Percentiles rank a stretch among this genome's conserved stretches.
phyloP scores from a whole-genome alignment of 1,139 yeast genomes.

The Entelexis paramagnoliae region DNA sequence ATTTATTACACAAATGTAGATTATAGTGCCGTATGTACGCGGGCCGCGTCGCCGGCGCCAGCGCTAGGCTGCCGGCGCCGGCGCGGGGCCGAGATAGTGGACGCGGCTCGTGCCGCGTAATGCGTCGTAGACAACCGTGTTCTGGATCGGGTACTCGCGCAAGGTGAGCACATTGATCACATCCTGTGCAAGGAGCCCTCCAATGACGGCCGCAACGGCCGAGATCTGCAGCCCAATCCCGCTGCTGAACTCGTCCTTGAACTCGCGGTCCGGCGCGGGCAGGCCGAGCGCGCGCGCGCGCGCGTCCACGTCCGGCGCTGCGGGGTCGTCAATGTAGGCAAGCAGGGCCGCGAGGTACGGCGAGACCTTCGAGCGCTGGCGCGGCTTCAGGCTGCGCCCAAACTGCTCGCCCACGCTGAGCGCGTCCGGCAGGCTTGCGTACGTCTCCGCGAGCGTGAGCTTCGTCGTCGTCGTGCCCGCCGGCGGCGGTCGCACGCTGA shows the following conservation, averaged over 20 bases:
- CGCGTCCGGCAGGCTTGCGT: slow-evolving; percentile 36
- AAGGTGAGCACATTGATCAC: slow-evolving; percentile 71
- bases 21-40: too few species aligned
- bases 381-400: slow-evolving; percentile 34
- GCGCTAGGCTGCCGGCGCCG: neutral
- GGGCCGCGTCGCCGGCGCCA: too few species aligned
- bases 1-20: too few species aligned
- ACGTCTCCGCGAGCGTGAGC: slow-evolving; percentile 51
- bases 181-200: slow-evolving; percentile 88
- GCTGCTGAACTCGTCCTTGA: slow-evolving; percentile 24
- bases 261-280: slow-evolving; percentile 30
- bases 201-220: slow-evolving; percentile 79
- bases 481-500: slow-evolving; percentile 36
- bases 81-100: slow-evolving; percentile 29
- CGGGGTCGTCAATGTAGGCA: slow-evolving; percentile 38
- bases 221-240: slow-evolving; percentile 56
- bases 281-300: slow-evolving; percentile 37
- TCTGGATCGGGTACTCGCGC: slow-evolving; percentile 73
- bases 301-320: slow-evolving; percentile 15
- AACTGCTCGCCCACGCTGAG: slow-evolving; percentile 31
- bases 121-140: slow-evolving; percentile 69
- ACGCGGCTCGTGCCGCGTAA: slow-evolving; percentile 65
- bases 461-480: slow-evolving; percentile 32
- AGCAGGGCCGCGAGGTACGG: slow-evolving; percentile 54
- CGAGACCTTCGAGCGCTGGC: slow-evolving; percentile 51